Evolutionary conservation across 2,329 filamentous ascomycete genomes (phyloP), one percentile per base, ranked within the genome.

Genomic region (Aureobasidium zeae): DNA sequence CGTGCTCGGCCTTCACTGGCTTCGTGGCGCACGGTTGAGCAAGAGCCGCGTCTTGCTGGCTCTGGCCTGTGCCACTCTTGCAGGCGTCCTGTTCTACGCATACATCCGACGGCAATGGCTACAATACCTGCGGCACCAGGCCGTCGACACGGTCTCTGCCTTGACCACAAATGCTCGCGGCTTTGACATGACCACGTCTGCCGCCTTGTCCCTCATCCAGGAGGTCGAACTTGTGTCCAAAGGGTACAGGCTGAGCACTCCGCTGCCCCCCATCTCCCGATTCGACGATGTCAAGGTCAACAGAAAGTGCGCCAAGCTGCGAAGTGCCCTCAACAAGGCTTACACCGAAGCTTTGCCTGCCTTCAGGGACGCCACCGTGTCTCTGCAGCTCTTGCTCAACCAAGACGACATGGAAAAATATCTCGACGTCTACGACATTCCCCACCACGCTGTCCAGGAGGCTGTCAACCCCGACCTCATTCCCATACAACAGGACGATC

Each of bases 201-300:
- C 85, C 22, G 83, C 85, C 2, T 70, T 94, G 44, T 79, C 83
- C 26, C 74, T 94, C 48, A 81, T 95, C 49, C 88, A 94, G 61
- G 88, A 95, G 64, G 87, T 95, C n/a, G 88, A 95, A 65, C 72
- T 95, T 22, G 87, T 95, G 19, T 93, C 88, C 21, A 78, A 88
- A 53, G 88, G 88, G 16, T 95, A 94, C 62, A 75, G 85, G 64
- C 72, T 94, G 79, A 94, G 86, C 69, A 82, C 79, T 12, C 89
- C 88, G 17, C 66, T 96, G 25, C 89, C 91, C 5, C 91, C 91
- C n/a, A 83, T 95, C 48, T 93, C 84, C 52, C 79, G 89, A 33
- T 71, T 98, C 22, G 91, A 98, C 60, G 86, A 93, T 53, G 48
- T 49, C 11, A 79, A 79, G 48, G 78, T 78, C 31, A 76, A 72